Base-by-base conservation (phyloP, 116 monocot species). In the Phalaenopsis hybrid region DNA sequence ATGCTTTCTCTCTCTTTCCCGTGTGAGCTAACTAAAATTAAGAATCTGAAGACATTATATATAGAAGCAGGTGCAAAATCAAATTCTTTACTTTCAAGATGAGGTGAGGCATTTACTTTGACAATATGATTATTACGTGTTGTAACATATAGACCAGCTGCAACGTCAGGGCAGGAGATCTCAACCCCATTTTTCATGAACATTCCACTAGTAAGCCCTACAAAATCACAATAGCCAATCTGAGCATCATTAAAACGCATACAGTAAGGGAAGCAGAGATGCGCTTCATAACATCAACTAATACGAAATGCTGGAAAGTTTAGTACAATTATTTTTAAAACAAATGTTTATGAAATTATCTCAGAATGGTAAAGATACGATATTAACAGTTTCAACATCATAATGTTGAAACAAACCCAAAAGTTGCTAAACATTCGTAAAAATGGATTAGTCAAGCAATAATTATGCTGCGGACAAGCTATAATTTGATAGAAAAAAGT, bases 121-220 rank as follows among this genome's bases (percentile, higher is more conserved):
- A 92, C 92, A 85, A 97, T 81, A 23, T 89, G 77, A 78, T 84
- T 45, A 68, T 86, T 81, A 46, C 96, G 85, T 80, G 92, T 88
- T 85, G 85, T 88, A 68, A 97, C 77, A 84, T 97, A 92, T 21
- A 97, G 89, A 15, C 96, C 96, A 81, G 96, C 94, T 80, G 88
- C 81, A 89, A 77, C 86, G 82, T 97, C 96, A 79, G 92, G 94
- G 46, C 89, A 86, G 57, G 87, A 51, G 44, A 97, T 82, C 75
- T 84, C 80, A 44, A 82, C 80, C 77, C 81, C 85, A 88, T 91
- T 85, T 92, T 74, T 94, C 79, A 75, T 90, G 78, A 94, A 97
- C 86, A 94, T 90, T 28, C 94, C 96, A 81, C 90, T 90, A 48
- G 96, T 89, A 88, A 97, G 94, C 69, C 94, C 96, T 97, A 50